A percentile compares a stretch with the other conserved stretches of the same genome.
These are phyloP conservation scores for Somion occarium DNA, from an alignment of 1,284 basidiomycete genomes.

Conservation along the genomic window DNA sequence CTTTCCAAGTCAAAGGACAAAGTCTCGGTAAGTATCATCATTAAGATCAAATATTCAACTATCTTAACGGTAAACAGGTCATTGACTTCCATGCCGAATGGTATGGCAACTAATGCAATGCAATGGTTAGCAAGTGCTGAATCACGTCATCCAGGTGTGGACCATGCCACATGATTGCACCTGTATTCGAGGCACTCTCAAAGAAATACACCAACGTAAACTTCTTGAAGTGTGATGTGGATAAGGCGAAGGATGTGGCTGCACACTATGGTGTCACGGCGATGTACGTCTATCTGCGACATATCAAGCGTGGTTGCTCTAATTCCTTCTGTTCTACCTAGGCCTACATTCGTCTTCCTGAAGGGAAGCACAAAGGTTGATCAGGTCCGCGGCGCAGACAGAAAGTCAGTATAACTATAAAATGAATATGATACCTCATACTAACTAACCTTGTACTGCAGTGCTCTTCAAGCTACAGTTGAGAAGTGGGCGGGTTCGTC, in stretches of 20 bases:
- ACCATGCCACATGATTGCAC: slow-evolving; percentile 76
- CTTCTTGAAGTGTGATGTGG: slow-evolving; percentile 79
- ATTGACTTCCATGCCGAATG: slow-evolving; percentile 82
- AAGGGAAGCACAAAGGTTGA: slow-evolving; percentile 65
- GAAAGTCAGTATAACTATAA: slow-evolving; percentile 43
- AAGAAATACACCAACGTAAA: slow-evolving; percentile 64
- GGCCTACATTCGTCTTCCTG: slow-evolving; percentile 79
- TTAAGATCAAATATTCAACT: not conserved
- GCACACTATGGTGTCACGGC: slow-evolving; percentile 54
- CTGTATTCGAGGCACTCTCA: slow-evolving; percentile 61
- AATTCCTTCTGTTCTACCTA: slow-evolving; percentile 21
- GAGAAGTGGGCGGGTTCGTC: slow-evolving; percentile 41
- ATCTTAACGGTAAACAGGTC: slow-evolving; percentile 34
- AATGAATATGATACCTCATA: too few species aligned
- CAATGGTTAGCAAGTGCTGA: not conserved
- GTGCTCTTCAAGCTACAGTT: slow-evolving; percentile 54
- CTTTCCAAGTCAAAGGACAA: slow-evolving; percentile 58
- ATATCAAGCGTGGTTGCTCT: not conserved
- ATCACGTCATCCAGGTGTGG: slow-evolving; percentile 54
- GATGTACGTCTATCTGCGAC: slow-evolving; percentile 42
- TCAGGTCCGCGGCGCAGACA: slow-evolving; percentile 64
- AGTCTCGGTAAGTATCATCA: slow-evolving; percentile 46
- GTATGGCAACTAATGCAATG: slow-evolving; percentile 30
- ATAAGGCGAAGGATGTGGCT: slow-evolving; percentile 63
- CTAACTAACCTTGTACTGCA: slow-evolving; percentile 25